phyloP scores from a whole-genome alignment of 345 rosid genomes.

The Brassica napus region DNA sequence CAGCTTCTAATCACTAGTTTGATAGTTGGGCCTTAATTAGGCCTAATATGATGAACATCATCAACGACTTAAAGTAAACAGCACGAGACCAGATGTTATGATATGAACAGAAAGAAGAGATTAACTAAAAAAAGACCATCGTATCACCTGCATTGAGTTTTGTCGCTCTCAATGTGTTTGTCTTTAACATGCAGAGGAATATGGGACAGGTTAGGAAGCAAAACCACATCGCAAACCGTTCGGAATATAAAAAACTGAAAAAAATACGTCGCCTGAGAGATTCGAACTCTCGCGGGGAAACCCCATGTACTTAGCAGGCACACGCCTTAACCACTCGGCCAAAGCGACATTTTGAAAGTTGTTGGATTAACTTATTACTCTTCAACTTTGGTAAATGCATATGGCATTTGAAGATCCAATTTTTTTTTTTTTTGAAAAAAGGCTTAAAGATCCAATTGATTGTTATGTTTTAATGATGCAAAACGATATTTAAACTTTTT shows the following conservation, averaged over 20 bases:
- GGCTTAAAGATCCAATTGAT: too few relatives aligned
- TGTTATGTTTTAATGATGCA: neutral
- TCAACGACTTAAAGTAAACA: conserved; percentile 61
- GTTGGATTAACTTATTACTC: neutral
- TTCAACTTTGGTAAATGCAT: neutral
- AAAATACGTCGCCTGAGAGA: conserved; percentile 65
- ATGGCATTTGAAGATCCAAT: neutral
- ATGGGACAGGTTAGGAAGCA: conserved; percentile 65
- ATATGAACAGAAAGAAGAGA: conserved; percentile 58
- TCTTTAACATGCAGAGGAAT: conserved; percentile 60
- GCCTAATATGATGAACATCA: neutral
- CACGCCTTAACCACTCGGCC: conserved; percentile 70
- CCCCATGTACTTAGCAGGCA: conserved; percentile 74
- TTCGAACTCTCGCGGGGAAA: conserved; percentile 76
- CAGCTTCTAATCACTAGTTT: conserved; percentile 5
- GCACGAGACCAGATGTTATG: conserved; percentile 59
- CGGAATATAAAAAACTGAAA: neutral
- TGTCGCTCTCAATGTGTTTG: conserved; percentile 62
- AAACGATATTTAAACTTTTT: neutral
- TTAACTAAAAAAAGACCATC: conserved; percentile 49
- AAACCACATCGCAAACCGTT: neutral
- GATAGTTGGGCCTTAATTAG: conserved; percentile 6
- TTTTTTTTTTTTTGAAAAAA: too few relatives aligned
- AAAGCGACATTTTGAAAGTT: conserved; percentile 38
- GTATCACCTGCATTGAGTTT: conserved; percentile 59